Base-by-base conservation (phyloP, 805 yeast species). In the Candida stauntonica region DNA sequence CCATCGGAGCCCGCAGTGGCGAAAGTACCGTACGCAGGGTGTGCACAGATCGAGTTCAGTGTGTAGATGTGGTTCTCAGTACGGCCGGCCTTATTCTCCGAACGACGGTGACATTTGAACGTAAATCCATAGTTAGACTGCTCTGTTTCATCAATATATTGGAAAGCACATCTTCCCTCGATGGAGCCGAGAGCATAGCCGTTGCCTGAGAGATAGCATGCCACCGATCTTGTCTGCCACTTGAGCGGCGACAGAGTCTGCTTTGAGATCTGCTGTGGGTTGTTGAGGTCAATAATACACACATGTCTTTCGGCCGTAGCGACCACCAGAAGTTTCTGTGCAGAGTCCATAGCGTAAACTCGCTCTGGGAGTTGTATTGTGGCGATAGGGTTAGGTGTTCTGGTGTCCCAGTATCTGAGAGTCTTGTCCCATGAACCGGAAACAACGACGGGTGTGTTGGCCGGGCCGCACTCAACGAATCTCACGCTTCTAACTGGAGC, bases 361-460 rank as follows among this genome's bases (percentile, higher is more conserved):
- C 96, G 70, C 50, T 93, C 98, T 0, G 98, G 96, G 59, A 93
- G 67, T 53, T 75, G 75, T 29, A 93, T 66, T 3, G 95, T 84
- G 15, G 88, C 75, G 16, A 91, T 73, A 14, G 98, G 93, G 51
- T 76, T 81, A 31, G 81, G 84, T 48, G 80, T 79, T 56, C 97
- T 79, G 65, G 85, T 70, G 63, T 93, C 98, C 99, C 99, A 91
- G 63, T 93, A 93, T 58, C 77, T 80, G 46, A 93, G 64, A 1
- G 97, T 87, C 64, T 87, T 88, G 63, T 93, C 99, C 97, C 97
- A 93, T 6, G 96, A 86, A 7, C 95, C 96, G 31, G 89, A 77
- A 3, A 88, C 97, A 19, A 91, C 77, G 47, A 86, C 86, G 20
- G 66, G 70, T 1, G 87, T 75, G 51, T 84, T 85, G 7, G 80